Conservation (phyloP, 495 filamentous ascomycete species). For the Cercophora scortea region DNA sequence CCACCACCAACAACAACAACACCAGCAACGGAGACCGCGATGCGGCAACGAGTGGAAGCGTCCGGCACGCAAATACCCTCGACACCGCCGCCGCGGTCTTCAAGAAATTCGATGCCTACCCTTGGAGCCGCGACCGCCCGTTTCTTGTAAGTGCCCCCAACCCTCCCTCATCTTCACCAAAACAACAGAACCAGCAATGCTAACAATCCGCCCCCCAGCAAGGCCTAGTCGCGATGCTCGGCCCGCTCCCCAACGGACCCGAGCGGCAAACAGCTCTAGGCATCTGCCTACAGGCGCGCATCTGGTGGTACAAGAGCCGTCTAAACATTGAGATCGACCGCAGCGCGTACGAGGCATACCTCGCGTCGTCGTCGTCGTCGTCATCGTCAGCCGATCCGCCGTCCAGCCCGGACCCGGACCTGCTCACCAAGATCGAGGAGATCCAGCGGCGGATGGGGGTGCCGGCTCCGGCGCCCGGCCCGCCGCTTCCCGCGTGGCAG, state of each 20-base stretch:
- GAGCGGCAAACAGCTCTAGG: slow-evolving; percentile 20
- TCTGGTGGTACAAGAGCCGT: slow-evolving; percentile 36
- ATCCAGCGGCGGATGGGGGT: slow-evolving; percentile 17
- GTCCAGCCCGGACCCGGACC: slow-evolving; percentile 9
- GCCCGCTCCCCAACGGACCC: slow-evolving; percentile 13
- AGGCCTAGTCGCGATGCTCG: slow-evolving; percentile 20
- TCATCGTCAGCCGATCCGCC: neutral
- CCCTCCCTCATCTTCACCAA: neutral
- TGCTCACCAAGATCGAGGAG: slow-evolving; percentile 18
- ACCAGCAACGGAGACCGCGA: neutral
- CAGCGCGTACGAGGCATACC: slow-evolving; percentile 27
- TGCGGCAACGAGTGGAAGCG: neutral
- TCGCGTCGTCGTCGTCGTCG: neutral
- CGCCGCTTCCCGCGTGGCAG: slow-evolving; percentile 34
- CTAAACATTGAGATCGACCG: slow-evolving; percentile 28
- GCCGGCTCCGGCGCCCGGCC: neutral
- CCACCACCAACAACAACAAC: too few species aligned
- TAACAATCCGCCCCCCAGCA: slow-evolving; percentile 10
- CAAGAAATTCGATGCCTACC: slow-evolving; percentile 14
- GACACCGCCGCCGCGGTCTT: slow-evolving; percentile 2
- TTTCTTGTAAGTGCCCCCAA: slow-evolving; percentile 25
- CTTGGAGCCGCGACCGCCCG: slow-evolving; percentile 14
- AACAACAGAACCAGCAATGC: neutral
- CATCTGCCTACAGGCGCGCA: slow-evolving; percentile 31
- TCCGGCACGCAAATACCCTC: neutral